Evolutionary conservation across 441 rosid genomes (phyloP), one percentile per base, ranked within the genome.

Genomic region (Croton setiger): DNA sequence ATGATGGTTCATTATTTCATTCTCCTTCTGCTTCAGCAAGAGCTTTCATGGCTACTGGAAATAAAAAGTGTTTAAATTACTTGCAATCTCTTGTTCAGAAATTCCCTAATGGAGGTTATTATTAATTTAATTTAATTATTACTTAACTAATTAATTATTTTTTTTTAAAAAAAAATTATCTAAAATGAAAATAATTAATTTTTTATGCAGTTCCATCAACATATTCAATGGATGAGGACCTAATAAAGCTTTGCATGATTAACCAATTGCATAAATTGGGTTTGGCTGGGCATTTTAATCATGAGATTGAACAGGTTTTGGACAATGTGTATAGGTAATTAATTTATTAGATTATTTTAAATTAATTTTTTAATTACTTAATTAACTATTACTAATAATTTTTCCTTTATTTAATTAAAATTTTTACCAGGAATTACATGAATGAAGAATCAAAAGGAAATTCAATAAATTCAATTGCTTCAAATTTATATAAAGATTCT

Each of bases 21-120:
- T 87, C 96, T 9, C 92, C 96, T 13, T 81, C 96, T 3, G 86
- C 96, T 45, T 87, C 91, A 36, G 89, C 93, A 14, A 35, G 76
- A 33, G 91, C 84, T 0, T 89, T 81, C 70, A 81, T 89, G 78
- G 78, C 78, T 10, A 82, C 96, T 0, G 81, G 82, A 35, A 85
- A 87, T 43, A 20, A 36, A 18, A 69, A 73, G 1, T 81, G 83
- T 68, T 76, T 86, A 39, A 56, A 68, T 44, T 86, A 86, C 70
- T 81, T 89, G 4, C 81, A 76, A 64, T 71, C 82, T 71, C 76
- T 89, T 2, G 78, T 71, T 44, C 70, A 75, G 37, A 75, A 27
- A 37, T 79, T 79, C 63, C 67, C 75, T 43, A 31, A 66, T 72
- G 91, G 86, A 76, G 93, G 91, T 87, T 54, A 48, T 21, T 33